Evolutionary conservation across 768 basidiomycete species (phyloP).

Genomic region (Kwoniella sp.): DNA sequence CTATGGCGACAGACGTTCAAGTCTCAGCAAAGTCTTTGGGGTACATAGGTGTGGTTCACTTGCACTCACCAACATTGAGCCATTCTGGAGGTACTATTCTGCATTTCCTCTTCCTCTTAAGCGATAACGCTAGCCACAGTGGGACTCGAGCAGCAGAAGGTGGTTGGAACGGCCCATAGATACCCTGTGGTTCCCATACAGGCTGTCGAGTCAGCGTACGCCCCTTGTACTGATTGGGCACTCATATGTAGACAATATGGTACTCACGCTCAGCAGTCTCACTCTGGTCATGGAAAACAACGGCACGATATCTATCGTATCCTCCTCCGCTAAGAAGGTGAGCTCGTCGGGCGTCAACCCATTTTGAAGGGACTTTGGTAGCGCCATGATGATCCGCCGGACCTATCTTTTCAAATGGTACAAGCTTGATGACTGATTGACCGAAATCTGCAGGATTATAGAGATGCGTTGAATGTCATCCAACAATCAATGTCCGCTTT

Average conservation of each 20-base stretch:
- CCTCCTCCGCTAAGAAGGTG: constrained; percentile 82
- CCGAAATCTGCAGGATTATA: too few species aligned
- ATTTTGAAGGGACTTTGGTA: constrained; percentile 69
- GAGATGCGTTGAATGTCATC: too few species aligned
- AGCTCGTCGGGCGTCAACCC: constrained; percentile 82
- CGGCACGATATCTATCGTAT: constrained; percentile 81
- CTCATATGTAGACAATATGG: too few species aligned
- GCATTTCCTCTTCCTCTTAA: constrained; percentile 93
- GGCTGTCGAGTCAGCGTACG: too few species aligned
- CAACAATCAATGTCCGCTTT: too few species aligned
- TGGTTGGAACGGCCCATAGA: constrained; percentile 88
- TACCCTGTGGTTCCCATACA: constrained; percentile 65
- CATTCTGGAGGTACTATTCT: constrained; percentile 87
- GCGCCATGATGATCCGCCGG: constrained; percentile 64
- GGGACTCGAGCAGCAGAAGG: constrained; percentile 84
- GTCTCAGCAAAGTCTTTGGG: background rate
- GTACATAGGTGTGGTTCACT: background rate
- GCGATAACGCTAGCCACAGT: constrained; percentile 90
- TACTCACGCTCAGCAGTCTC: constrained; percentile 79
- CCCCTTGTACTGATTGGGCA: too few species aligned
- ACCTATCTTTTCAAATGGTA: too few species aligned
- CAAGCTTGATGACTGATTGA: too few species aligned
- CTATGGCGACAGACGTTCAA: constrained; percentile 57
- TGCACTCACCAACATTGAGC: constrained; percentile 74
- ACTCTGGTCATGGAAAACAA: constrained; percentile 87